A percentile compares a stretch with the other conserved stretches of the same genome.
Conservation (phyloP, 2,329 filamentous ascomycete species). For the Fusarium sororula region DNA sequence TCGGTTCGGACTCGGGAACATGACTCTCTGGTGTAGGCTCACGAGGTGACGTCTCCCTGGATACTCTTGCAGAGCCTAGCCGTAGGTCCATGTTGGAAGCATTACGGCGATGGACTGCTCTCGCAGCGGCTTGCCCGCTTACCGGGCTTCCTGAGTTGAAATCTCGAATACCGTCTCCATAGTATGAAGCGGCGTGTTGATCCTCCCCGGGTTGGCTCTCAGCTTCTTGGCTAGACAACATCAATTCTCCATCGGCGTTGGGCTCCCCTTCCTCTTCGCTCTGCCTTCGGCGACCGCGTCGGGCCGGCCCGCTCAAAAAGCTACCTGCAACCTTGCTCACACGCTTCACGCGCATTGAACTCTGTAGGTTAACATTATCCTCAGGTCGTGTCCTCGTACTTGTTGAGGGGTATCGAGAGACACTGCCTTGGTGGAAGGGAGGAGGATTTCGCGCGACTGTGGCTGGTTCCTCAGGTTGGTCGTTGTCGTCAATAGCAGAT, state of each 20-base stretch:
- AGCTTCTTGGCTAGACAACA: constrained; percentile 53
- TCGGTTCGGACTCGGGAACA: constrained; percentile 12
- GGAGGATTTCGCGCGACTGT: constrained; percentile 60
- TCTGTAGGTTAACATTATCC: constrained; percentile 73
- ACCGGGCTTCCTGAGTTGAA: constrained; percentile 69
- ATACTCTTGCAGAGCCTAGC: constrained; percentile 45
- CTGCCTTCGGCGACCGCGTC: constrained; percentile 70
- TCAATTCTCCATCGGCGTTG: constrained; percentile 53
- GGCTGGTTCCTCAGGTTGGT: constrained; percentile 58
- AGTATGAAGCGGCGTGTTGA: constrained; percentile 54
- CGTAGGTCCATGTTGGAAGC: constrained; percentile 50
- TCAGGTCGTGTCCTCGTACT: constrained; percentile 62
- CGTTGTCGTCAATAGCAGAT: constrained; percentile 55
- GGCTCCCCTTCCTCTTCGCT: constrained; percentile 63
- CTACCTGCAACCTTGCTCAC: constrained; percentile 78
- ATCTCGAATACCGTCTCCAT: constrained; percentile 55
- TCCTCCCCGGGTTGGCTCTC: constrained; percentile 54
- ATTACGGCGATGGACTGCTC: constrained; percentile 54
- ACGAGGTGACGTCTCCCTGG: constrained; percentile 36
- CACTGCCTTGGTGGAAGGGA: constrained; percentile 60
- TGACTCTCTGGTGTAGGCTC: constrained; percentile 27
- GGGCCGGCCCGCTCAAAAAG: constrained; percentile 82
- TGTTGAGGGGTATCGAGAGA: constrained; percentile 62
- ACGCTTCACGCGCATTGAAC: constrained; percentile 80
- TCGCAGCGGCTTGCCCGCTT: constrained; percentile 56